phyloP scores from a whole-genome alignment of 441 rosid species.

The Aleurites moluccanus region DNA sequence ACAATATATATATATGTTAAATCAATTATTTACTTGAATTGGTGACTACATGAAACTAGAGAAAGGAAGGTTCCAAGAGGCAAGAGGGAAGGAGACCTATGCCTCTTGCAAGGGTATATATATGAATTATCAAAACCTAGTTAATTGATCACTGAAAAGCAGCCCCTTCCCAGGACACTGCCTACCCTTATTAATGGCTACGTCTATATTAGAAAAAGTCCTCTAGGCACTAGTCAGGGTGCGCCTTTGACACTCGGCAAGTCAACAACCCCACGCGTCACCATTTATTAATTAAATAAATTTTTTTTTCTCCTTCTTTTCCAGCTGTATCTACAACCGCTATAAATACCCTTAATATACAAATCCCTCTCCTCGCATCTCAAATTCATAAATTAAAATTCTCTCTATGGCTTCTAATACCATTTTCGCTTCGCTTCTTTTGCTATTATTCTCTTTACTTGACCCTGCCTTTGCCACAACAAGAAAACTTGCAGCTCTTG shows the following conservation, averaged over 20 bases:
- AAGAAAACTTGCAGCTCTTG: slow-evolving; percentile 43
- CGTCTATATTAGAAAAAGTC: not conserved
- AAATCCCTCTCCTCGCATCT: not conserved
- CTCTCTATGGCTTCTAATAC: slow-evolving; percentile 38
- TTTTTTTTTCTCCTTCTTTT: not conserved
- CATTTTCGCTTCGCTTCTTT: slow-evolving; percentile 21
- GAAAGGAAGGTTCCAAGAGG: too few species aligned
- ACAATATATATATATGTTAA: too few species aligned
- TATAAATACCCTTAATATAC: slow-evolving; percentile 4
- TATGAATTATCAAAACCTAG: too few species aligned
- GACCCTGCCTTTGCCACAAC: slow-evolving; percentile 20
- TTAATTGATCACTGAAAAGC: not conserved
- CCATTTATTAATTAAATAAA: not conserved
- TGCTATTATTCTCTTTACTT: slow-evolving; percentile 19
- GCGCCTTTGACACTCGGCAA: not conserved
- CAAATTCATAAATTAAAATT: not conserved
- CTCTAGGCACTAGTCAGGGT: not conserved
- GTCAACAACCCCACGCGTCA: slow-evolving; percentile 27
- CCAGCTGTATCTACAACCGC: slow-evolving; percentile 24
- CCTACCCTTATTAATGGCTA: not conserved
- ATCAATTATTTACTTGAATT: not conserved
- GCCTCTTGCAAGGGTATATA: not conserved
- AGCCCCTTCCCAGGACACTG: not conserved
- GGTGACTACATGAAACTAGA: not conserved
- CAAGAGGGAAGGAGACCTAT: too few species aligned